Conservation (phyloP, 768 basidiomycete species). For the Panus rudis region DNA sequence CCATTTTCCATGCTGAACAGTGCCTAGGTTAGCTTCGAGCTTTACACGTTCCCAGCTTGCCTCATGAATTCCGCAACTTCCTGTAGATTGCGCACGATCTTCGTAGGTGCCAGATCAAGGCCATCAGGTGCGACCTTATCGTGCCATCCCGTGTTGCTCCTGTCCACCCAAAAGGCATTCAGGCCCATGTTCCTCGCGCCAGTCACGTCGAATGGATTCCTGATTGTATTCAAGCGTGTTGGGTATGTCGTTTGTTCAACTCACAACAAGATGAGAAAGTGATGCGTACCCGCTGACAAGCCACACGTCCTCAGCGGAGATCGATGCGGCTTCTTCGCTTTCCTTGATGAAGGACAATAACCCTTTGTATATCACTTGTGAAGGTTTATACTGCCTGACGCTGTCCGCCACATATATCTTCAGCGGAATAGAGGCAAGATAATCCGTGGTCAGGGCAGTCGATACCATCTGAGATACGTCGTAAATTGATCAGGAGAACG, state of each 20-base stretch:
- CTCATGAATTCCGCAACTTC: conserved; percentile 12
- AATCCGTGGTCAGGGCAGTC: conserved; percentile 11
- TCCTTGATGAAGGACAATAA: conserved; percentile 13
- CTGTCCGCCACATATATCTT: conserved; percentile 15
- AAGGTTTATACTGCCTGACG: conserved; percentile 21
- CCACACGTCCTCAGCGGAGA: conserved; percentile 15
- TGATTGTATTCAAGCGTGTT: conserved; percentile 3
- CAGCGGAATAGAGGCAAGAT: not conserved
- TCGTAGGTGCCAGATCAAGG: conserved; percentile 7
- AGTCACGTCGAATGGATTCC: conserved; percentile 27
- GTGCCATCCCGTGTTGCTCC: conserved; percentile 18
- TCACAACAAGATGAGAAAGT: not conserved
- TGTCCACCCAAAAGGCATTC: conserved; percentile 24
- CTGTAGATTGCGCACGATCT: conserved; percentile 12
- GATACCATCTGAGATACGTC: conserved; percentile 19
- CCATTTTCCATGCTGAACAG: no score
- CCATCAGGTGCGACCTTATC: conserved; percentile 11
- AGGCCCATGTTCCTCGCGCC: conserved; percentile 21
- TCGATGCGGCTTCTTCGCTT: not conserved
- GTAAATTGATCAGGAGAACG: conserved; percentile 2
- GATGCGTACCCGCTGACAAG: conserved; percentile 25
- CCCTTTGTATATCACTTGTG: conserved; percentile 17
- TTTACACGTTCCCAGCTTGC: no score
- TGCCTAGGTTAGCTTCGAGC: no score
- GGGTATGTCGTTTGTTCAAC: not conserved